Conservation (phyloP, 106 monocot species). For the Apostasia shenzhenica region DNA sequence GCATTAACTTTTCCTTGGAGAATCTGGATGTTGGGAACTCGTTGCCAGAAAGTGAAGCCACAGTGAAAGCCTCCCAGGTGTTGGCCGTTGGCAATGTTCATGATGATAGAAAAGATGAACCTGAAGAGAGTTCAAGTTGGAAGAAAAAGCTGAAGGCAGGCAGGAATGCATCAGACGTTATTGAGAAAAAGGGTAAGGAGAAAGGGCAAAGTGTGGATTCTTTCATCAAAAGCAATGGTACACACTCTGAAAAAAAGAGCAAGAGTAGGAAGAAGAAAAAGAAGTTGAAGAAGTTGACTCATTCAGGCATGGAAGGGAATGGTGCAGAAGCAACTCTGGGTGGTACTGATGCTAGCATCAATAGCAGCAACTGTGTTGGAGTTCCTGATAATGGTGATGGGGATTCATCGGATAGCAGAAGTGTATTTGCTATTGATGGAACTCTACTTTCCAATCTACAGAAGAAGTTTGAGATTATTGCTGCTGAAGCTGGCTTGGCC, state of each 20-base stretch:
- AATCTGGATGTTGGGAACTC: constrained; percentile 15
- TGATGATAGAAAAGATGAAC: constrained; percentile 17
- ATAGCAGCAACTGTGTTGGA: constrained; percentile 2
- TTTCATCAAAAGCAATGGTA: not conserved
- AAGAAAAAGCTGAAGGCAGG: constrained; percentile 37
- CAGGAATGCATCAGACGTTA: constrained; percentile 19
- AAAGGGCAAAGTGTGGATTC: not conserved
- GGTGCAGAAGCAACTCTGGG: not conserved
- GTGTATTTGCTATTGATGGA: constrained; percentile 44
- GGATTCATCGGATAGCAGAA: constrained; percentile 4
- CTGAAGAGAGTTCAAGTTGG: constrained; percentile 43
- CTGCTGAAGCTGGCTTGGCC: constrained; percentile 70
- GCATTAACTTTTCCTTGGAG: constrained; percentile 36
- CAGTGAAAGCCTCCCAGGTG: constrained; percentile 9
- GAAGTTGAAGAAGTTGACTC: not conserved
- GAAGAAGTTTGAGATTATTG: constrained; percentile 80
- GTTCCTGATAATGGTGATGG: constrained; percentile 8
- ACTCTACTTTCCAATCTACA: constrained; percentile 71
- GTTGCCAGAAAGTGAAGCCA: not conserved
- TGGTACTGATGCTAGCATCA: not conserved
- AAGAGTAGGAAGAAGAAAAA: constrained; percentile 18
- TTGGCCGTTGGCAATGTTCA: not conserved
- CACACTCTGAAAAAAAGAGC: constrained; percentile 2
- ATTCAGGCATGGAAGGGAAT: not conserved
- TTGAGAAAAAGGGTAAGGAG: constrained; percentile 17